Base-by-base conservation (phyloP, 805 yeast species). In the Saccharomyces jurei region DNA sequence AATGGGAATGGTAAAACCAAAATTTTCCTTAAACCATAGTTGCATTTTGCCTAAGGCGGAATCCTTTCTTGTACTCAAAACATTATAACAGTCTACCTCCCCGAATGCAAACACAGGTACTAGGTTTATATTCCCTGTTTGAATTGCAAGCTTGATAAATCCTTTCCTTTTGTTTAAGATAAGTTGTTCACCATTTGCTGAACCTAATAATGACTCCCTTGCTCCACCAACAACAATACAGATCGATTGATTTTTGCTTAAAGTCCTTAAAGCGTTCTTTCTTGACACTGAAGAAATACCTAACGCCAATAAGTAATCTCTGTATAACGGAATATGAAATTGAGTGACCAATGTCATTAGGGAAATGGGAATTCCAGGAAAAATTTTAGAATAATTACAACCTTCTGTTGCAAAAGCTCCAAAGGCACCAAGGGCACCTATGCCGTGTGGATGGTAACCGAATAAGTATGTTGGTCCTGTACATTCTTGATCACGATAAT, bases 171-270 rank as follows among this genome's bases (percentile, higher is more conserved):
- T 84, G 46, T 83, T 77, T 46, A 94, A 71, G 0, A 94, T 88
- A 49, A 94, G 72, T 55, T 86, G 86, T 0, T 71, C 66, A 14
- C 48, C 50, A 8, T 82, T 81, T 0, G 86, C 83, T 52, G 76
- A 74, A 5, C 88, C 81, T 28, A 88, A 68, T 41, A 94, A 74
- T 1, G 95, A 83, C 64, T 94, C 99, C 56, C 89, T 87, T 0
- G 98, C 98, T 0, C 99, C 99, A 2, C 99, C 99, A 26, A 94
- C 84, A 1, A 94, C 98, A 55, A 94, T 84, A 58, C 92, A 87
- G 11, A 91, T 86, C 2, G 96, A 87, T 61, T 81, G 84, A 59
- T 85, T 82, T 54, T 82, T 79, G 50, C 71, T 67, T 50, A 94
- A 75, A 28, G 89, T 75, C 27, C 83, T 77, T 57, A 79, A 71